phyloP scores from a whole-genome alignment of 192 early-diverging fungal species.

The Backusella morwellensis region DNA sequence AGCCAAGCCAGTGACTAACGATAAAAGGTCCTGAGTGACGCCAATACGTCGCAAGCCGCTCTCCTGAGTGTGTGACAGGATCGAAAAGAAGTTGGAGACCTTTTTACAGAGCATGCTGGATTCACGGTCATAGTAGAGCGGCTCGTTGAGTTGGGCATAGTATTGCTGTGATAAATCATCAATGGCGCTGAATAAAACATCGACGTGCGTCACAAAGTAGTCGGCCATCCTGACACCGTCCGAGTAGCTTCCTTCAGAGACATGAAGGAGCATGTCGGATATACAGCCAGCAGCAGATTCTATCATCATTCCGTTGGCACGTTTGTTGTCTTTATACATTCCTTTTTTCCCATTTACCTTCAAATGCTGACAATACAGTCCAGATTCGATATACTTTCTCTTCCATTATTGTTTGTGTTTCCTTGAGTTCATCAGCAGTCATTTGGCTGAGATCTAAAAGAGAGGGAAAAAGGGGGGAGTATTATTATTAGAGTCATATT shows the following conservation, averaged over 20 bases:
- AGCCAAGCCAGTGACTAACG: slow-evolving; percentile 86
- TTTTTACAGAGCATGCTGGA: slow-evolving; percentile 93
- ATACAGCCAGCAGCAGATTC: slow-evolving; percentile 91
- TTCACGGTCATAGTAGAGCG: slow-evolving; percentile 73
- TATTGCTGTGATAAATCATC: slow-evolving; percentile 71
- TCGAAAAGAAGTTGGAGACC: slow-evolving; percentile 89
- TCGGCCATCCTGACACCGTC: slow-evolving; percentile 73
- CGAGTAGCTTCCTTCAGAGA: slow-evolving; percentile 70
- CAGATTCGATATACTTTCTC: slow-evolving; percentile 87
- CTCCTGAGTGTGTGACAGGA: slow-evolving; percentile 79
- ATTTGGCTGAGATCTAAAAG: slow-evolving; percentile 22
- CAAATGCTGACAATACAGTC: slow-evolving; percentile 81
- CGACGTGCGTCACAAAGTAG: slow-evolving; percentile 81
- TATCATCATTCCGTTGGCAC: background rate
- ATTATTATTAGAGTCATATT: background rate
- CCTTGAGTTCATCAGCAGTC: slow-evolving; percentile 58
- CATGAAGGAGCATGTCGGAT: slow-evolving; percentile 82
- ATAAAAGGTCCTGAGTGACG: slow-evolving; percentile 85
- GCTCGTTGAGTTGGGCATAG: slow-evolving; percentile 25
- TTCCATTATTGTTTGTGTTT: slow-evolving; percentile 68
- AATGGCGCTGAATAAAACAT: slow-evolving; percentile 77
- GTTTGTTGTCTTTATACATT: background rate
- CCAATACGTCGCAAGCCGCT: slow-evolving; percentile 52
- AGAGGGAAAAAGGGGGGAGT: background rate
- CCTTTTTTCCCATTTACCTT: slow-evolving; percentile 32